Conservation (phyloP, 2,329 filamentous ascomycete genomes). For the Talaromyces sp. region DNA sequence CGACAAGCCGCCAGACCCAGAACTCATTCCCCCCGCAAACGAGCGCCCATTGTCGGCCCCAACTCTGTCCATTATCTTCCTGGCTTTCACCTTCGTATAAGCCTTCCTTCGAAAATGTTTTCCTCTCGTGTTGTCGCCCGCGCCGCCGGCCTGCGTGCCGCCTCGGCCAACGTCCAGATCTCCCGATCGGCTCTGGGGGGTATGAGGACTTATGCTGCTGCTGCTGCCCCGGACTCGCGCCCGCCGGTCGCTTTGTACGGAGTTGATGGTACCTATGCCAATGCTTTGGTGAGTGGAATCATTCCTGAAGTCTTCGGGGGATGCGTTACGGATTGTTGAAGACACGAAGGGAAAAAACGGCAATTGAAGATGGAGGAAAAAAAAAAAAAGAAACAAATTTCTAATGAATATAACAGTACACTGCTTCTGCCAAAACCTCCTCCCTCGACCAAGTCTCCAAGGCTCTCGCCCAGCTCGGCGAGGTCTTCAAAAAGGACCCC, state of each 20-base stretch:
- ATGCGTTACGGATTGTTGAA: background rate
- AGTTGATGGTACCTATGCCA: constrained; percentile 96
- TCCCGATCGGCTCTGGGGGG: constrained; percentile 36
- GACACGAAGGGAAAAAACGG: background rate
- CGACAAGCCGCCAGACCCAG: constrained; percentile 3
- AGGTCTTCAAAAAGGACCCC: constrained; percentile 71
- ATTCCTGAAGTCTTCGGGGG: background rate
- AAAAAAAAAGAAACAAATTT: background rate
- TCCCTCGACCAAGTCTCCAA: constrained; percentile 79
- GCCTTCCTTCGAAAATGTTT: constrained; percentile 40
- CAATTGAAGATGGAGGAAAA: background rate
- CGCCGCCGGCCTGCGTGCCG: constrained; percentile 53
- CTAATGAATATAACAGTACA: constrained; percentile 63
- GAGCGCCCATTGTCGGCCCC: background rate
- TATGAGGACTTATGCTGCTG: constrained; percentile 66
- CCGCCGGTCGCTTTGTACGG: constrained; percentile 89
- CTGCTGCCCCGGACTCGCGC: constrained; percentile 56
- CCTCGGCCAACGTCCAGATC: constrained; percentile 37
- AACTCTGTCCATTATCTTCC: background rate
- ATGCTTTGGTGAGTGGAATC: constrained; percentile 75
- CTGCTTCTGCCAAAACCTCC: constrained; percentile 82
- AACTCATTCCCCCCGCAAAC: background rate
- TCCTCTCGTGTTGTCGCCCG: constrained; percentile 49
- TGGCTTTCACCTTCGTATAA: background rate
- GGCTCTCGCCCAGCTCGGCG: constrained; percentile 66